A percentile compares a stretch with the other conserved stretches of the same genome.
phyloP scores from a whole-genome alignment of 257 asterid species.

The Lavandula angustifolia region DNA sequence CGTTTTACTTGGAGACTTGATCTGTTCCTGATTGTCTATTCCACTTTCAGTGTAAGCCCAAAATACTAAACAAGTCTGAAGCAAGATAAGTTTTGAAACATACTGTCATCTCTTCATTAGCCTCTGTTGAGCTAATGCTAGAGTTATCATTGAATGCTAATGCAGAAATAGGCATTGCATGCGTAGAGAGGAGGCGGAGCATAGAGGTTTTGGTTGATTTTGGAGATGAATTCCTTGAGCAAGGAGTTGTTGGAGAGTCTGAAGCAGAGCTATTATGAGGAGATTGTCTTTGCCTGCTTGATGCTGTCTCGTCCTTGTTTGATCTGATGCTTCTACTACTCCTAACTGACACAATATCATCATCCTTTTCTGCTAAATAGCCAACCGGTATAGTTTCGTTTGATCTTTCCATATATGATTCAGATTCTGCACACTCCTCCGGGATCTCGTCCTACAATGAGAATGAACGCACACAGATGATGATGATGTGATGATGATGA shows the following conservation, averaged over 20 bases:
- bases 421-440: slow-evolving; percentile 49
- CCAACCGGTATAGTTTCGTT: slow-evolving; percentile 28
- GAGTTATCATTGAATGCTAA: slow-evolving; percentile 40
- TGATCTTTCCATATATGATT: slow-evolving; percentile 28
- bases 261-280: slow-evolving; percentile 47
- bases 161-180: slow-evolving; percentile 45
- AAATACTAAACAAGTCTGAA: slow-evolving; percentile 14
- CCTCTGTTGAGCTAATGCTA: slow-evolving; percentile 51
- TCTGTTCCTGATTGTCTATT: slow-evolving; percentile 54
- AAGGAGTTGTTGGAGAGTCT: slow-evolving; percentile 49
- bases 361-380: slow-evolving; percentile 29
- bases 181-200: slow-evolving; percentile 61
- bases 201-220: slow-evolving; percentile 42
- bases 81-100: slow-evolving; percentile 34
- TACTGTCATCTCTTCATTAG: slow-evolving; percentile 61
- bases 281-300: slow-evolving; percentile 39
- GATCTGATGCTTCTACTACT: slow-evolving; percentile 37
- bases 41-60: slow-evolving; percentile 33
- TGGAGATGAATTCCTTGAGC: slow-evolving; percentile 51
- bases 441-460: slow-evolving; percentile 47
- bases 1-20: slow-evolving; percentile 36
- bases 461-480: slow-evolving; percentile 7
- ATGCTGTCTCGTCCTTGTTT: slow-evolving; percentile 39
- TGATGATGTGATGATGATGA: not conserved
- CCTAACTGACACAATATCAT: slow-evolving; percentile 34